Base-by-base conservation (phyloP, 2,329 filamentous ascomycete species). In the Plectosphaerella plurivora region DNA sequence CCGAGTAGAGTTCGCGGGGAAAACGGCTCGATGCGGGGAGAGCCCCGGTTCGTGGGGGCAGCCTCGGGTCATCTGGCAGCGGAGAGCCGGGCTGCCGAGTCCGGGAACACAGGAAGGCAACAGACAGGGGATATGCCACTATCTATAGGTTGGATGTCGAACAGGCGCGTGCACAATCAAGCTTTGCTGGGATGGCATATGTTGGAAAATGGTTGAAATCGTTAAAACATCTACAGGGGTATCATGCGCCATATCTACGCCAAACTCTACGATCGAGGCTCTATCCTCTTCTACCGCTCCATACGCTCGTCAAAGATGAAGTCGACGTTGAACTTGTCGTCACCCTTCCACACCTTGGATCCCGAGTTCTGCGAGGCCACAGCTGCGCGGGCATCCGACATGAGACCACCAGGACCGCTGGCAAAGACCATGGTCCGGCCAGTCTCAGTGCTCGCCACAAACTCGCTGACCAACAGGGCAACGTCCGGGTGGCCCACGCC, bases 251-350 rank as follows among this genome's bases (percentile, higher is more conserved):
- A 39, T 39, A 42, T 39, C 36, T 16, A 39, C 36, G 12, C 36
- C 36, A 39, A 39, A 15, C 6, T 15, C 12, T 14, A 12, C 36
- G 25, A 14, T 12, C 6, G 36, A 39, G 36, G n/a, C n/a, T 16
- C 36, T 39, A 5, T 39, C n/a, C n/a, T 16, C 16, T 10, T 57
- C 53, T 45, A 78, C 68, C 74, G 75, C 63, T 81, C 80, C 54
- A 86, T 64, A 44, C 83, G 73, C 67, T 86, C 81, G 64, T 87
- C 83, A 61, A 79, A 83, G 28, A 81, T 67, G 35, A 87, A 67
- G 47, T 70, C 65, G 2, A 87, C 81, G 60, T 84, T 76, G 47
- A 71, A 79, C 37, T 73, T 72, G 59, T 78, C 76, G 20, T 84
- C 72, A 0, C 82, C 81, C 51, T 65, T 77, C 82, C 81, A 85